phyloP scores from a whole-genome alignment of 805 yeast species.

The Saturnispora galanensis region DNA sequence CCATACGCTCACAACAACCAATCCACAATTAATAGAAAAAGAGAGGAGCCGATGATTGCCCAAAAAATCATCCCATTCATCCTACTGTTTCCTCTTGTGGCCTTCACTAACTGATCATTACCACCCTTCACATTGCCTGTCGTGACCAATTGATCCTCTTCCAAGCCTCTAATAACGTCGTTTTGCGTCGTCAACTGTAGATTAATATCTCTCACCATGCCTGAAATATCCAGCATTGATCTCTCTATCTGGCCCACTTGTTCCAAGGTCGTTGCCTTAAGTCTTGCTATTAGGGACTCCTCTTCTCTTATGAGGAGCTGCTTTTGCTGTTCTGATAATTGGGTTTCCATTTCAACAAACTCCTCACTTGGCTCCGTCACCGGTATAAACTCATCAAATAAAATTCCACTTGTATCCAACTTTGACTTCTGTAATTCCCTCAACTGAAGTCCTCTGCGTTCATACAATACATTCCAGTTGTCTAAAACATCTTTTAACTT shows the following conservation, averaged over 20 bases:
- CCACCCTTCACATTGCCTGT: constrained; percentile 60
- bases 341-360: constrained; percentile 26
- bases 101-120: constrained; percentile 57
- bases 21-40: constrained; percentile 47
- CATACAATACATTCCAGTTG: constrained; percentile 39
- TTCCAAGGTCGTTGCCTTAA: constrained; percentile 50
- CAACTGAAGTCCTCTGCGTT: constrained; percentile 35
- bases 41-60: constrained; percentile 45
- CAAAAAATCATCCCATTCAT: constrained; percentile 49
- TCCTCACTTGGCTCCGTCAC: constrained; percentile 18
- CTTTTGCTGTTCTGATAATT: constrained; percentile 39
- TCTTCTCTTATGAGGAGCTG: constrained; percentile 53
- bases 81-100: constrained; percentile 54
- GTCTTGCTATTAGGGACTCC: constrained; percentile 37
- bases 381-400: neutral
- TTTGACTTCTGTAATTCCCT: constrained; percentile 29
- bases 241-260: constrained; percentile 52
- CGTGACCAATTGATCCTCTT: constrained; percentile 60
- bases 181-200: constrained; percentile 66
- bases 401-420: constrained; percentile 15
- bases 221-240: constrained; percentile 63
- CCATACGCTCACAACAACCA: constrained; percentile 22
- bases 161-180: constrained; percentile 51
- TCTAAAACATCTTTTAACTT: constrained; percentile 34
- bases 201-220: constrained; percentile 64